Conservation (phyloP, 1,284 basidiomycete species). For the Rhodotorula sp. region DNA sequence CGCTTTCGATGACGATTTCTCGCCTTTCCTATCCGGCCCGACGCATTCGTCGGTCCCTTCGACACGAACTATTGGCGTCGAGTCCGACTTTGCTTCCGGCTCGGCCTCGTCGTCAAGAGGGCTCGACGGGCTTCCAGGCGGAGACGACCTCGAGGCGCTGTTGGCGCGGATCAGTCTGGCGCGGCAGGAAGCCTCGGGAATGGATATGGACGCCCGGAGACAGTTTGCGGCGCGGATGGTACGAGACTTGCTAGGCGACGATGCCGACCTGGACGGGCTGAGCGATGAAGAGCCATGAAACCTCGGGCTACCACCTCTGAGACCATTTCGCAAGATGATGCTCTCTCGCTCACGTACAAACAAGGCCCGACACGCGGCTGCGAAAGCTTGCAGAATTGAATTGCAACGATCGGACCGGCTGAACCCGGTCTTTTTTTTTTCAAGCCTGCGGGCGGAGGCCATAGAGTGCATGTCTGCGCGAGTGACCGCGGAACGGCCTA, state of each 20-base stretch:
- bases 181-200: not conserved
- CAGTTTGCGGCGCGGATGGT: constrained; percentile 24
- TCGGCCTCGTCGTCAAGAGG: not conserved
- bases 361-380: too few species aligned
- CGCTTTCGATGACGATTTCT: constrained; percentile 36
- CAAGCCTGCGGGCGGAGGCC: too few species aligned
- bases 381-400: too few species aligned
- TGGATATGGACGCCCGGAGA: constrained; percentile 13
- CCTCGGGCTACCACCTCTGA: too few species aligned
- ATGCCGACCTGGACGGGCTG: not conserved
- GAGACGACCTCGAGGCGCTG: not conserved
- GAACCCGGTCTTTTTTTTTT: too few species aligned
- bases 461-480: too few species aligned
- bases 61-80: not conserved
- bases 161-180: not conserved
- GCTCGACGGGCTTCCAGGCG: not conserved
- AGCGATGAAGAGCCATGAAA: not conserved
- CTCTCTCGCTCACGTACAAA: too few species aligned
- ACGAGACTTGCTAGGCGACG: constrained; percentile 5
- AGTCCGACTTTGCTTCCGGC: too few species aligned
- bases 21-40: constrained; percentile 23
- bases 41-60: not conserved
- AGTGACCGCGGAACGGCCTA: too few species aligned
- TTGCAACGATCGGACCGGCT: too few species aligned
- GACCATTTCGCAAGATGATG: too few species aligned